Base-by-base conservation (phyloP, 2,329 filamentous ascomycete species). In the Diaporthe citriasiana region DNA sequence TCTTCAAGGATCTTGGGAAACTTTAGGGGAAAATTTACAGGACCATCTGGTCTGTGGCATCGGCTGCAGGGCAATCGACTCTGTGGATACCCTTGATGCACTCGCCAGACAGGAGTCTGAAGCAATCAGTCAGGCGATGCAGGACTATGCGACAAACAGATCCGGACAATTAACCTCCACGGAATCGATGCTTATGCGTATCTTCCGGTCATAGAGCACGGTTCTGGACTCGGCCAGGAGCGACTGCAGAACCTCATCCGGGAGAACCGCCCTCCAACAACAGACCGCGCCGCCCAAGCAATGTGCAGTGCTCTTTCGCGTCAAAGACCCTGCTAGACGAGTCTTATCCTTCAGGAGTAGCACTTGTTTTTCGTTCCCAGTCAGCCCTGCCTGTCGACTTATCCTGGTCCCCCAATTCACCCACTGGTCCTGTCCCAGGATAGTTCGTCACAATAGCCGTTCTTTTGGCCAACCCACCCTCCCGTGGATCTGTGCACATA, bases 21-120 rank as follows among this genome's bases (percentile, higher is more conserved):
- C n/a, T n/a, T n/a, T n/a, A n/a, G n/a, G 40, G 40, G 57, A 74
- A 30, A 74, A 74, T 9, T 47, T 70, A 4, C 65, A 71, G 19
- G 72, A 74, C 27, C 72, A 74, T 38, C 27, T 57, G 0, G 50
- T 56, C 4, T 66, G 19, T 10, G 19, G 3, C 0, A 17, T 57
- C 27, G 1, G 10, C 25, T 72, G 40, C 40, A 30, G 22, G 51
- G 71, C 59, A 3, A 15, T 22, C 30, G 51, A 68, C 30, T 38
- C 38, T 19, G 12, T 68, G 9, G 59, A 47, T 0, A 72, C 60
- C 1, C 12, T 50, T 1, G 71, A 72, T 59, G 50, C 59, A 2
- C 35, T 72, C 7, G 33, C 17, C 2, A 30, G 69, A 17, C 50
- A 72, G 40, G 59, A 72, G 22, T 60, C 71, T 19, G 50, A 72